Percentiles rank a stretch among this genome's conserved stretches.
phyloP scores from a whole-genome alignment of 768 basidiomycete species.

The Steccherinum ochraceum region DNA sequence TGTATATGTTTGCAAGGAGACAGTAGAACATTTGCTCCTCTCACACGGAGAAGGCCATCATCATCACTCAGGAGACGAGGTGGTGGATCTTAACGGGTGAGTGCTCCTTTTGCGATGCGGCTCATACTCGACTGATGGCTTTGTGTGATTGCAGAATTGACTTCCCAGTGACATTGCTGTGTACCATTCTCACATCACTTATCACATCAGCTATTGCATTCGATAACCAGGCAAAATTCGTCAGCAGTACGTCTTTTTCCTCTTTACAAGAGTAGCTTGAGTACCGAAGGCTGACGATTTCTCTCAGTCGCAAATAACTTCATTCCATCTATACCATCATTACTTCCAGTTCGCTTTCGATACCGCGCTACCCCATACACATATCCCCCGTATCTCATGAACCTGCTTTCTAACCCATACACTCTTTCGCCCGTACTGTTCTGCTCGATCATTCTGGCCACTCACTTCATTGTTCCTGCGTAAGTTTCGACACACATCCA shows the following conservation, averaged over 20 bases:
- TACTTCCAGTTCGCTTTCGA: conserved; percentile 39
- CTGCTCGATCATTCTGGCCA: conserved; percentile 45
- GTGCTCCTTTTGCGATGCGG: conserved; percentile 12
- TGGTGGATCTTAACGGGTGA: conserved; percentile 33
- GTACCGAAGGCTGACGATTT: no score
- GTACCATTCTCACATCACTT: conserved; percentile 51
- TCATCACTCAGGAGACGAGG: conserved; percentile 61
- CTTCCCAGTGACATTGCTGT: conserved; percentile 55
- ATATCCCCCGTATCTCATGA: conserved; percentile 28
- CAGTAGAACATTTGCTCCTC: conserved; percentile 85
- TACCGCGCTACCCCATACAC: conserved; percentile 25
- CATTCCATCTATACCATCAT: conserved; percentile 44
- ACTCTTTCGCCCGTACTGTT: conserved; percentile 57
- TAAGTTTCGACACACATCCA: conserved; percentile 31
- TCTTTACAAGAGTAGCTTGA: no score
- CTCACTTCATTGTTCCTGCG: conserved; percentile 49
- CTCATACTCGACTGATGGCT: conserved; percentile 24
- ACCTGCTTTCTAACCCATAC: conserved; percentile 69
- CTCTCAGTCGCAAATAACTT: conserved; percentile 52
- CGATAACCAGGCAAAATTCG: conserved; percentile 58
- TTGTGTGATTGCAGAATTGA: conserved; percentile 45
- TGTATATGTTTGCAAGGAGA: conserved; percentile 96
- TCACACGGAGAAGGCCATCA: conserved; percentile 62
- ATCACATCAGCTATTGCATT: conserved; percentile 51
- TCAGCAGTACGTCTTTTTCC: conserved; percentile 43